Base-by-base conservation (phyloP, 2,329 filamentous ascomycete species). In the Xylaria arbuscula region DNA sequence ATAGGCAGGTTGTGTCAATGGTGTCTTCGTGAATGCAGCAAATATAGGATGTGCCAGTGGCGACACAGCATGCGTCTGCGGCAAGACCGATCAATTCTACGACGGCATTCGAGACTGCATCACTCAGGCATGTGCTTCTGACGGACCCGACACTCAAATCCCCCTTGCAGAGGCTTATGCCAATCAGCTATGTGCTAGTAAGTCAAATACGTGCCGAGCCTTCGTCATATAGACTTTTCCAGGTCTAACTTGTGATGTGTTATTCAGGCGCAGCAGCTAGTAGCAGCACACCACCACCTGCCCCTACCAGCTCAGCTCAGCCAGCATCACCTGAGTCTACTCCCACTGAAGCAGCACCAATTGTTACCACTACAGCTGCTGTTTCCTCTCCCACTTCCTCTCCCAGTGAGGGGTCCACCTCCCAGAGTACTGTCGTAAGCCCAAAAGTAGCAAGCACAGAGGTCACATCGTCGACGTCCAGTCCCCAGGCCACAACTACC, bases 71-170 rank as follows among this genome's bases (percentile, higher is more conserved):
- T 86, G 84, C 68, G 76, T 85, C 17, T 86, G 84, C 70, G 72
- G 68, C 34, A 79, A 79, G 11, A 62, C 75, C 11, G 55, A 54
- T 0, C 73, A 73, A 22, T 82, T 76, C 3, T 15, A 69, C 1
- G 68, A 73, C 63, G 81, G 80, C n/a, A 77, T 84, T 55, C 73
- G 76, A 24, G 82, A 84, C 57, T 85, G 83, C 66, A 78, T 81
- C 40, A 74, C 72, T 53, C 64, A 74, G 28, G 73, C 75, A 13
- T 81, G 80, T 57, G 70, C 72, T 7, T 53, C 65, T 28, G 76
- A 77, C 13, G 74, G 72, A 3, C 75, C 76, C 6, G 59, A 50
- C 11, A 67, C 73, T 32, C 76, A 79, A 63, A 69, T 80, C 10
- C 74, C 76, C 17, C 65, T 76, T 1, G 76, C 76, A 1, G 55